Evolutionary conservation across 768 basidiomycete species (phyloP), one percentile per base, ranked within the genome.

Genomic region (Mrakia hoshinonis): DNA sequence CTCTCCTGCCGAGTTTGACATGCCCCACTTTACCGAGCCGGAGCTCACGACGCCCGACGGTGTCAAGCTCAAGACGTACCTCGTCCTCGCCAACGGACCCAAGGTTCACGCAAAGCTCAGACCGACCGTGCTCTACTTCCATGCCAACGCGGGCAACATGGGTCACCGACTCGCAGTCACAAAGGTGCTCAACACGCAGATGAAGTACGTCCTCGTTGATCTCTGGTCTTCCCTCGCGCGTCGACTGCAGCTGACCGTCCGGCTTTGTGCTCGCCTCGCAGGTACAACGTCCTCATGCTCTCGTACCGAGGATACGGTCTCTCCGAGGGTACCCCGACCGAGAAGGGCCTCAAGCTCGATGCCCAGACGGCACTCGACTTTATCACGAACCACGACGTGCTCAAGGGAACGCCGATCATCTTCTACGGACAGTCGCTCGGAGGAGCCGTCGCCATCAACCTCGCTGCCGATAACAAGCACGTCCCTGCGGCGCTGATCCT

Each of bases 211-310:
- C n/a, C 26, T 11, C 52, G 18, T 12, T 54, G 9, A 54, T 48
- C 47, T 48, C 47, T 11, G 11, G 22, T 22, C 11, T 48, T 22
- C 11, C 22, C 47, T 48, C 47, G 11, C 47, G 47, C 22, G 18
- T 54, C 52, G 52, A 12, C 26, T 24, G 18, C 52, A 9, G 18
- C 52, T 24, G 52, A 11, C 9, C 52, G 54, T 77, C 95, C 93
- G 94, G 90, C 0, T 84, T 85, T 63, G 84, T 91, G 43, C 95
- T 97, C 77, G 90, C 85, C 77, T n/a, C n/a, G n/a, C n/a, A n/a
- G n/a, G n/a, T n/a, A 80, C 79, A 97, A 98, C 77, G 92, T 96
- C 3, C 81, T 98, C 49, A 92, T 97, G 88, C 81, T 95, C 72
- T 92, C 90, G 61, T 99, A 99, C 77, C 82, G 95, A 63, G 72